A percentile compares a stretch with the other conserved stretches of the same genome.
Evolutionary conservation across 805 yeast genomes (phyloP).

Genomic region (Saturnispora dispora): DNA sequence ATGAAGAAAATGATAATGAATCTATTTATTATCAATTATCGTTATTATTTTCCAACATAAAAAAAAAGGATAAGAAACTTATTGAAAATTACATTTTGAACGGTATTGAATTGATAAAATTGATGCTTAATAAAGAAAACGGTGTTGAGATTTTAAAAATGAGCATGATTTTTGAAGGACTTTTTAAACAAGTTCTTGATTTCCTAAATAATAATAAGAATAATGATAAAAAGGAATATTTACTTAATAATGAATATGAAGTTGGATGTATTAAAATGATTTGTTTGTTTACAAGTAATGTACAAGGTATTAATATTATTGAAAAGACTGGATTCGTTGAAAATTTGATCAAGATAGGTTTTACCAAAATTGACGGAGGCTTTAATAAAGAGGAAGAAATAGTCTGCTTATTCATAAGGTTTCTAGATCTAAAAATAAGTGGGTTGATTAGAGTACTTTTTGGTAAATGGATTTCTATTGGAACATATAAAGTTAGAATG

Average conservation of each 20-base stretch:
- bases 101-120: conserved; percentile 67
- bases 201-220: neutral
- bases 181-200: conserved; percentile 38
- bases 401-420: conserved; percentile 41
- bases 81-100: conserved; percentile 17
- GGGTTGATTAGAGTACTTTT: conserved; percentile 58
- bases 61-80: neutral
- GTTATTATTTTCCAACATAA: neutral
- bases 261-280: neutral
- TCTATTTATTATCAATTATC: conserved; percentile 41
- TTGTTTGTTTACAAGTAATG: neutral
- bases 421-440: conserved; percentile 49
- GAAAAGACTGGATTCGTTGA: conserved; percentile 82
- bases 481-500: neutral
- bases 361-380: neutral
- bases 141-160: conserved; percentile 38
- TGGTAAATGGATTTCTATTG: conserved; percentile 3
- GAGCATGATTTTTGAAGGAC: conserved; percentile 54
- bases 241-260: neutral
- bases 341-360: conserved; percentile 63
- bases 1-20: conserved; percentile 38
- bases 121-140: conserved; percentile 37
- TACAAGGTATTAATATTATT: neutral
- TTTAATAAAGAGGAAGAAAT: neutral
- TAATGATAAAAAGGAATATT: neutral